These are phyloP conservation scores for Rutstroemia sp. DNA, from an alignment of 2,329 filamentous ascomycete species.

Conservation along the genomic window DNA sequence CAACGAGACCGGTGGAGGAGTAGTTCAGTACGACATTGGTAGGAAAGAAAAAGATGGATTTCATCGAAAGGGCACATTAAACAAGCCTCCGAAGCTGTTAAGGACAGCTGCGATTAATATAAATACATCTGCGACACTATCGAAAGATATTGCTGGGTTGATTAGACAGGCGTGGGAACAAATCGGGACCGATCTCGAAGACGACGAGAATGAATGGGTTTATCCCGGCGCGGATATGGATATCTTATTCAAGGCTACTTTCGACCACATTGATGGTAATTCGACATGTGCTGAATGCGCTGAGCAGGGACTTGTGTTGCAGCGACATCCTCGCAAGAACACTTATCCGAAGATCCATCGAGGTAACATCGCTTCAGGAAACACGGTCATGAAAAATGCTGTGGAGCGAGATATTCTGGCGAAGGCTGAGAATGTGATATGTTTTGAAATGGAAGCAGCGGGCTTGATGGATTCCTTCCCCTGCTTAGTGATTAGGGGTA, in stretches of 20 bases:
- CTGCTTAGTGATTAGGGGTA: constrained; percentile 10
- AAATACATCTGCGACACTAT: background rate
- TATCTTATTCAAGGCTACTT: constrained; percentile 19
- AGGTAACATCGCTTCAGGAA: constrained; percentile 1
- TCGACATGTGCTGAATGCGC: background rate
- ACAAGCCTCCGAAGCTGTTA: constrained; percentile 10
- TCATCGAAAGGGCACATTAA: constrained; percentile 4
- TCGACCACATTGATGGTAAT: constrained; percentile 13
- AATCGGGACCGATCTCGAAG: background rate
- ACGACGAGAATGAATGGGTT: background rate
- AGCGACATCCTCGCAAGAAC: background rate
- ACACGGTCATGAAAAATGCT: constrained; percentile 4
- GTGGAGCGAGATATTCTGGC: background rate
- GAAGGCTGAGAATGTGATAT: background rate
- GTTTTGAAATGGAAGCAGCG: constrained; percentile 9
- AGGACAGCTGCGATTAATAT: background rate
- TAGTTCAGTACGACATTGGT: constrained; percentile 16
- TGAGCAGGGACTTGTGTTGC: background rate
- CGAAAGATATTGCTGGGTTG: background rate
- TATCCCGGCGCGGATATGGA: constrained; percentile 12
- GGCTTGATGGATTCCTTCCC: constrained; percentile 10
- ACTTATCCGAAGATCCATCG: constrained; percentile 32
- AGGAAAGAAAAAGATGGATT: constrained; percentile 11
- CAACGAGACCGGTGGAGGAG: constrained; percentile 4
- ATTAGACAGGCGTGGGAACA: background rate